phyloP scores from a whole-genome alignment of 371 early-diverging fungal genomes.

The Mucor circinelloides region DNA sequence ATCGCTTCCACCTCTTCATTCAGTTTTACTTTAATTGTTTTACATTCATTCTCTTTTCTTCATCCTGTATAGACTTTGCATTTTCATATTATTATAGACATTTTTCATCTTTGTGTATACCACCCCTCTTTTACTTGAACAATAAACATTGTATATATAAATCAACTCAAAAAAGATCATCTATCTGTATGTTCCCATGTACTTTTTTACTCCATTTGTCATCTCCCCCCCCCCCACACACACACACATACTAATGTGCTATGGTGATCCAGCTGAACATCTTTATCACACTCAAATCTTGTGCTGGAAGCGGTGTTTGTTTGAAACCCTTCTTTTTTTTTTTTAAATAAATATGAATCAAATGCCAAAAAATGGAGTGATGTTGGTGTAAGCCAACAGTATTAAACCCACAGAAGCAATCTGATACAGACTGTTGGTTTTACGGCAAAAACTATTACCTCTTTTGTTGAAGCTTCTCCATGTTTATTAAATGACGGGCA shows the following conservation, averaged over 20 bases:
- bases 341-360: not conserved
- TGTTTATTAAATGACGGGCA: not conserved
- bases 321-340: no score
- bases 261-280: no score
- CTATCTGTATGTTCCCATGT: no score
- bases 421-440: not conserved
- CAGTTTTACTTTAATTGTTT: not conserved
- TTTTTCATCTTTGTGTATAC: constrained; percentile 1
- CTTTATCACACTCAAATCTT: no score
- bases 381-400: not conserved
- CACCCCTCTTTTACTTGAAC: not conserved
- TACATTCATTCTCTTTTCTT: not conserved
- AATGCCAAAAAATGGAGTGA: not conserved
- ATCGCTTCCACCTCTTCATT: constrained; percentile 3
- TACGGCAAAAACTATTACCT: not conserved
- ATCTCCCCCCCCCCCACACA: no score
- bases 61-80: constrained; percentile 3
- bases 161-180: not conserved
- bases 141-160: constrained; percentile 17
- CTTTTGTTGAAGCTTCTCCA: not conserved
- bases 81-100: not conserved
- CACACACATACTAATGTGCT: no score
- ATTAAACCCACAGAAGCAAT: not conserved
- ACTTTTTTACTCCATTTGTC: no score
- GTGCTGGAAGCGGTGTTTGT: no score